These are phyloP conservation scores for Scenedesmus sp. DNA, from an alignment of 163 green algal genomes.

Conservation along the genomic window DNA sequence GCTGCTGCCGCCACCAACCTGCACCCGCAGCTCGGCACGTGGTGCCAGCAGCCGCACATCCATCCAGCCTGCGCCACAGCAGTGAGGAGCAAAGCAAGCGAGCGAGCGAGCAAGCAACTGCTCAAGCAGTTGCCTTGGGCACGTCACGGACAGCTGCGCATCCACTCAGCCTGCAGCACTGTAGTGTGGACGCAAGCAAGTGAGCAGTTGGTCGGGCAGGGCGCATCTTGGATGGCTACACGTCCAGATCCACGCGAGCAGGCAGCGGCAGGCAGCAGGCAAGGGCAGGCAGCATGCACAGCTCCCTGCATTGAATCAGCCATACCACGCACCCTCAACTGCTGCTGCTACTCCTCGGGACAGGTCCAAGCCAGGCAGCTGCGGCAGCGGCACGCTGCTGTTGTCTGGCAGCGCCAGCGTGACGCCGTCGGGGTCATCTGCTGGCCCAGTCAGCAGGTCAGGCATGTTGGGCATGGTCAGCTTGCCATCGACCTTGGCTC, in stretches of 20 bases:
- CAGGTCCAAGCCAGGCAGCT: constrained; percentile 66
- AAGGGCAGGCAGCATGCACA: too few species aligned
- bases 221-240: neutral
- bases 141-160: neutral
- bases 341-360: constrained; percentile 59
- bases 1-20: constrained; percentile 67
- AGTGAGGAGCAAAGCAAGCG: neutral
- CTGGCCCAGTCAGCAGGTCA: constrained; percentile 50
- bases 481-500: constrained; percentile 54
- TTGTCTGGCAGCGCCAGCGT: constrained; percentile 71
- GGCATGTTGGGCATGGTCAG: constrained; percentile 53
- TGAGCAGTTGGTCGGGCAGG: neutral
- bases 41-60: constrained; percentile 85
- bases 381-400: constrained; percentile 63
- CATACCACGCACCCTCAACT: constrained; percentile 48
- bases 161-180: neutral
- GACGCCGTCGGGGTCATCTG: constrained; percentile 56
- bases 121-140: neutral
- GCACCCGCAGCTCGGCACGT: constrained; percentile 85
- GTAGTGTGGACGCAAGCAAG: neutral
- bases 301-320: too few species aligned
- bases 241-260: too few species aligned
- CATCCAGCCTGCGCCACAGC: constrained; percentile 70
- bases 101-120: neutral
- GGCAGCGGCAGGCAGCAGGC: too few species aligned